These are phyloP conservation scores for Eutypa lata DNA, from an alignment of 2,329 filamentous ascomycete genomes.

Conservation along the genomic window DNA sequence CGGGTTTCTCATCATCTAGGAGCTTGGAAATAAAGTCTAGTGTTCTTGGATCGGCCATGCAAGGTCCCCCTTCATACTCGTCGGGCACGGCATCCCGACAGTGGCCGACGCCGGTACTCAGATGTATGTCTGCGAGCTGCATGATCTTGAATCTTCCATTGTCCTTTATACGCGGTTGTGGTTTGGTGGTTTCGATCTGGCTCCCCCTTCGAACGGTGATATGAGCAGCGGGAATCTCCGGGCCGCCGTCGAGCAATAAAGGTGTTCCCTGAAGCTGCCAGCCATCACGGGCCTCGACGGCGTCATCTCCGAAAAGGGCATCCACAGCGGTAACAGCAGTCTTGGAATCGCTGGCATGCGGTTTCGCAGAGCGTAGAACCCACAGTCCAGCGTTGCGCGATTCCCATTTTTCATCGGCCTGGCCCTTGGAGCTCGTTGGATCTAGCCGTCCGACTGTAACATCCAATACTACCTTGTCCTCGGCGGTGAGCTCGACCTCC, in stretches of 20 bases:
- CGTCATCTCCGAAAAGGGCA: conserved; percentile 85
- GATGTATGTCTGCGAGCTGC: conserved; percentile 90
- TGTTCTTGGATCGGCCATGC: conserved; percentile 88
- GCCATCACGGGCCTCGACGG: conserved; percentile 80
- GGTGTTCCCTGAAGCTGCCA: conserved; percentile 79
- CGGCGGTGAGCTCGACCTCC: conserved; percentile 73
- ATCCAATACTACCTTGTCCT: conserved; percentile 78
- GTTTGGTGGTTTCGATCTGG: conserved; percentile 62
- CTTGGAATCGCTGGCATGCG: conserved; percentile 71
- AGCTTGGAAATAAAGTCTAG: conserved; percentile 82
- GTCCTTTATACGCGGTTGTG: conserved; percentile 73
- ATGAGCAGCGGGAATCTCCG: conserved; percentile 65
- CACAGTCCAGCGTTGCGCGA: conserved; percentile 73
- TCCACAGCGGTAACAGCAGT: conserved; percentile 77
- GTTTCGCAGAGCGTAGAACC: conserved; percentile 72
- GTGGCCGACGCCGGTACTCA: conserved; percentile 81
- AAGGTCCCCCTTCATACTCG: conserved; percentile 68
- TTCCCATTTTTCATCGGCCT: conserved; percentile 71
- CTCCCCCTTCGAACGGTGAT: conserved; percentile 75
- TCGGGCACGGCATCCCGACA: conserved; percentile 86
- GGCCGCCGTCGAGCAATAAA: conserved; percentile 64
- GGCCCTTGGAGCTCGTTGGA: conserved; percentile 56
- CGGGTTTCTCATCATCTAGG: conserved; percentile 88
- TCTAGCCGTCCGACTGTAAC: conserved; percentile 71
- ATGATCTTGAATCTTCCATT: conserved; percentile 97